Conservation (phyloP, 139 green algal genomes). For the Micractinium sp. region DNA sequence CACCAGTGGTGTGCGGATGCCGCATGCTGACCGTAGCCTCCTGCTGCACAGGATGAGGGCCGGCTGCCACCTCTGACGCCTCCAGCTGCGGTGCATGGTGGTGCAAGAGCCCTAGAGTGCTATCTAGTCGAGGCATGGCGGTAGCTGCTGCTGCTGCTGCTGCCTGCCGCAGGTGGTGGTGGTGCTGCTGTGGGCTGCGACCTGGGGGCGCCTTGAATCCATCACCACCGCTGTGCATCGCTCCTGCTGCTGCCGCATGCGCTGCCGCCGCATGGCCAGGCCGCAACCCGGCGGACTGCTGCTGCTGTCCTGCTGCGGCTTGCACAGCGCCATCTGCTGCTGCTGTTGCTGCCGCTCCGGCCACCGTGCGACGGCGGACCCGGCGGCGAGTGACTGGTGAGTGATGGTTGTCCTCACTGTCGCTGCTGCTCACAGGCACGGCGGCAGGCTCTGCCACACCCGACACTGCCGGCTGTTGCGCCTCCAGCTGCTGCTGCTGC, state of each 20-base stretch:
- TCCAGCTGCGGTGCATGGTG: slow-evolving; percentile 4
- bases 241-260: neutral
- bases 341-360: no score
- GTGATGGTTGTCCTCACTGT: slow-evolving; percentile 2
- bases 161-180: neutral
- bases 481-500: neutral
- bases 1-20: neutral
- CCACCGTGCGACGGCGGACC: slow-evolving; percentile 3
- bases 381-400: slow-evolving; percentile 7
- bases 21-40: slow-evolving; percentile 20
- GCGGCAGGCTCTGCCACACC: slow-evolving; percentile 18
- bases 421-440: slow-evolving; percentile 10
- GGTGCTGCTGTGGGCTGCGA: neutral
- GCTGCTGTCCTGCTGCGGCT: neutral
- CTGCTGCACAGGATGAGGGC: neutral
- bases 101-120: slow-evolving; percentile 26
- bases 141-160: neutral
- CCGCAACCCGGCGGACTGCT: neutral
- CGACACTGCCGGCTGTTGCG: slow-evolving; percentile 26
- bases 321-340: neutral
- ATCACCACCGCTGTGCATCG: neutral
- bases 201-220: slow-evolving; percentile 30
- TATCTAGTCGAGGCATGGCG: slow-evolving; percentile 15
- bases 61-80: slow-evolving; percentile 18
- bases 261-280: neutral